These are phyloP conservation scores for Phaeophleospora eucalypticola DNA, from an alignment of 2,329 filamentous ascomycete species.

Conservation along the genomic window DNA sequence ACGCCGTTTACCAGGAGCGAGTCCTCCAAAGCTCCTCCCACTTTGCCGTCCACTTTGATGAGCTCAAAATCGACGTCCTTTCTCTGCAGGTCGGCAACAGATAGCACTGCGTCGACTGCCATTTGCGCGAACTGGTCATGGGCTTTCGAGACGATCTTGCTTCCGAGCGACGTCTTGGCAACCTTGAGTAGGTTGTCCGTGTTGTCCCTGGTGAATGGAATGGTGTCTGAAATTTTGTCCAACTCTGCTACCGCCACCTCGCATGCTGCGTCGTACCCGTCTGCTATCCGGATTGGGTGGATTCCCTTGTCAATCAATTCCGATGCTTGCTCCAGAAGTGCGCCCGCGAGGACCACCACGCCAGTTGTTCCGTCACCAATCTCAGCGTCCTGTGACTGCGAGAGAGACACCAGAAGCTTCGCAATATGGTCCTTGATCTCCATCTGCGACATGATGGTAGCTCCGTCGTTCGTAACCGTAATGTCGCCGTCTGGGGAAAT, in stretches of 20 bases:
- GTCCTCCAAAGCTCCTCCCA: slow-evolving; percentile 89
- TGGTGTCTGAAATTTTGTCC: slow-evolving; percentile 86
- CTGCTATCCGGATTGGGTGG: slow-evolving; percentile 96
- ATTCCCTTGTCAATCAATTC: slow-evolving; percentile 99
- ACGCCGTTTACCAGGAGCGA: slow-evolving; percentile 94
- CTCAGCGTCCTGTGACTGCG: slow-evolving; percentile 97
- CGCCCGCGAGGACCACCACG: slow-evolving; percentile 92
- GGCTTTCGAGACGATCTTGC: slow-evolving; percentile 98
- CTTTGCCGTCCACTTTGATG: slow-evolving; percentile 99
- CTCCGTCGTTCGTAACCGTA: slow-evolving; percentile 97
- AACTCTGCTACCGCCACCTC: slow-evolving; percentile 92
- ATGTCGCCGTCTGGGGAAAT: slow-evolving; percentile 99
- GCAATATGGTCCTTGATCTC: slow-evolving; percentile 98
- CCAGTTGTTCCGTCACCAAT: slow-evolving; percentile 98
- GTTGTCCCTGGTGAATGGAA: slow-evolving; percentile 76
- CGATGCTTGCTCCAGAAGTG: slow-evolving; percentile 90
- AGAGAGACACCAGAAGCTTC: slow-evolving; percentile 92
- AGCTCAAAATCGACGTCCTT: slow-evolving; percentile 98
- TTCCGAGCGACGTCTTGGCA: slow-evolving; percentile 90
- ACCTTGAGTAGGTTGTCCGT: slow-evolving; percentile 89
- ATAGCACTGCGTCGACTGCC: slow-evolving; percentile 92
- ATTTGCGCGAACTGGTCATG: slow-evolving; percentile 98
- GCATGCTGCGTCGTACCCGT: slow-evolving; percentile 96
- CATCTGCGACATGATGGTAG: slow-evolving; percentile 94
- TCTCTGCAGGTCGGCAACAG: slow-evolving; percentile 89